phyloP scores from a whole-genome alignment of 257 asterid genomes.

The Penstemon eatonii region DNA sequence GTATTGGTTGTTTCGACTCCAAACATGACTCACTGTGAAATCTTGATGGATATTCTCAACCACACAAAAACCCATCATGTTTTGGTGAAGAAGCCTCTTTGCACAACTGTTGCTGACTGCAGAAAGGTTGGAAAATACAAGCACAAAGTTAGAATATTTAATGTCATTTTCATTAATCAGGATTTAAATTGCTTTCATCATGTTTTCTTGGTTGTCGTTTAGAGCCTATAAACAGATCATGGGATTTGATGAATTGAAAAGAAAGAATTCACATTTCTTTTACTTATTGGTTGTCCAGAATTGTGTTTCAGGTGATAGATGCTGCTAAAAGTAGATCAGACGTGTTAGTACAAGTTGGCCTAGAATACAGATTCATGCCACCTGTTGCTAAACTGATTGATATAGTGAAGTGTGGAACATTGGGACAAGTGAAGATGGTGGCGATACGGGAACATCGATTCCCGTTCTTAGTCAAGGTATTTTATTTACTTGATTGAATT shows the following conservation, averaged over 20 bases:
- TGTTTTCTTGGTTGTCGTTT: too few species aligned
- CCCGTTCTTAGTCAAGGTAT: constrained; percentile 93
- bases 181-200: too few species aligned
- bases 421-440: constrained; percentile 88
- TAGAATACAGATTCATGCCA: constrained; percentile 96
- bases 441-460: constrained; percentile 92
- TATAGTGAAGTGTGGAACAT: constrained; percentile 59
- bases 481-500: constrained; percentile 8
- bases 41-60: too few species aligned
- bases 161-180: too few species aligned
- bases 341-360: constrained; percentile 81
- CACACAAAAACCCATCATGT: too few species aligned
- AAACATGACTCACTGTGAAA: too few species aligned
- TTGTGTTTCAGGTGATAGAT: constrained; percentile 55
- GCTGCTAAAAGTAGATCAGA: constrained; percentile 79
- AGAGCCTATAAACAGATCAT: too few species aligned
- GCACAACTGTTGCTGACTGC: constrained; percentile 78
- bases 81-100: too few species aligned
- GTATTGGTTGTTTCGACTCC: constrained; percentile 71
- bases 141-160: neutral
- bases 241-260: too few species aligned
- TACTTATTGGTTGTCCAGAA: neutral
- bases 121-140: constrained; percentile 45
- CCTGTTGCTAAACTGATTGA: constrained; percentile 88
- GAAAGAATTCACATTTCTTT: too few species aligned